Evolutionary conservation across 1,139 yeast genomes (phyloP), one percentile per base, ranked within the genome.

Genomic region (Candida sanyaensis): DNA sequence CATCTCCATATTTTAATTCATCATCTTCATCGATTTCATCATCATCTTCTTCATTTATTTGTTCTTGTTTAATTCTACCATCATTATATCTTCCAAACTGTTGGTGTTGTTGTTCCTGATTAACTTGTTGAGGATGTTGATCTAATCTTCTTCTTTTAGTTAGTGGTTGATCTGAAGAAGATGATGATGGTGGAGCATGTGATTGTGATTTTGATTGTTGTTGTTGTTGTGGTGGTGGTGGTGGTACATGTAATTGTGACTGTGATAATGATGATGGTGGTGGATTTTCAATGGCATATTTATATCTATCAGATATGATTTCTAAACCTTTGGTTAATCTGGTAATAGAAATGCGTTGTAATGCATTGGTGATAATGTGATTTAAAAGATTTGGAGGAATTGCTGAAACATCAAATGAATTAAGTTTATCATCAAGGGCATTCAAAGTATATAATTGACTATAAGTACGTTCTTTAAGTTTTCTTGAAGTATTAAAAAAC

Each of bases 251-350:
- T 24, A 23, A 21, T 31, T 21, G 21, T 26, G 12, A 12, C 33
- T 26, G 47, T 23, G 13, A 12, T 29, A 12, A 9, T 8, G 24
- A 10, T 9, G 37, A 6, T 32, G 43, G 36, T 46, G 45, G 3
- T 34, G 41, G 37, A n/a, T 40, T 40, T 26, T 41, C 29, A 2
- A 69, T 46, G 1, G 68, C 74, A 51, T 65, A 58, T 27, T 56
- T 56, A 52, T 84, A 83, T 50, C 97, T 75, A 11, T 85, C 80
- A 33, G 83, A 73, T 4, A 89, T 80, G 44, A 89, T 82, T 17
- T 82, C 81, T 50, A 90, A 69, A 0, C 89, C 95, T 51, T 83
- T 81, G n/a, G 81, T 71, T 41, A 93, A 71, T 51, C 75, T 78
- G 8, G 72, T 71, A 0, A 77, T 70, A 46, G 81, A 79, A 0